Evolutionary conservation across 2,329 filamentous ascomycete species (phyloP).

Genomic region (Colletotrichum brevisporum): DNA sequence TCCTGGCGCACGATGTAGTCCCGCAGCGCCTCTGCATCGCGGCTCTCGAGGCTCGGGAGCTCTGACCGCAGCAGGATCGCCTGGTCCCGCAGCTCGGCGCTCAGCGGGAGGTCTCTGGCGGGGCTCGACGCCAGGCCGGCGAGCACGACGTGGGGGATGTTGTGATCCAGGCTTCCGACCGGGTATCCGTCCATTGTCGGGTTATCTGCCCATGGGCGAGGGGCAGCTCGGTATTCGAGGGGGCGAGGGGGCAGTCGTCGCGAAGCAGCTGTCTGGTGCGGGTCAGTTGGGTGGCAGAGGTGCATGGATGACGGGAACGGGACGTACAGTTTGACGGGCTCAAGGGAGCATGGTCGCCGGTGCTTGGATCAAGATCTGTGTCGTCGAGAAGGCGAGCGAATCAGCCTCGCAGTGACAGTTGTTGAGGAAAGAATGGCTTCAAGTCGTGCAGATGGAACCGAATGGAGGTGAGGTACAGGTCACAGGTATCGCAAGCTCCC

Average conservation of each 20-base stretch:
- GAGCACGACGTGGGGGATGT: slow-evolving; percentile 86
- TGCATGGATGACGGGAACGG: not conserved
- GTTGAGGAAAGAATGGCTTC: slow-evolving; percentile 20
- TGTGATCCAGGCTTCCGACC: slow-evolving; percentile 84
- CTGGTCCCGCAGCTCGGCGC: slow-evolving; percentile 69
- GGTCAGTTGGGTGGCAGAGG: not conserved
- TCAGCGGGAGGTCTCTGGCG: slow-evolving; percentile 57
- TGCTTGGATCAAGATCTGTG: not conserved
- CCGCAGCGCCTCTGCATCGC: slow-evolving; percentile 75
- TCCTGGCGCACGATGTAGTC: slow-evolving; percentile 77
- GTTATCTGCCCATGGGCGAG: slow-evolving; percentile 47
- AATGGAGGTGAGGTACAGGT: slow-evolving; percentile 9
- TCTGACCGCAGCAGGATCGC: slow-evolving; percentile 78
- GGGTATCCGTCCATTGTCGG: slow-evolving; percentile 83
- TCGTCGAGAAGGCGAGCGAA: not conserved
- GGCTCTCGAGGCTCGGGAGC: slow-evolving; percentile 74
- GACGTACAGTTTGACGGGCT: slow-evolving; percentile 17
- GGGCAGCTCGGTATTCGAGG: slow-evolving; percentile 13
- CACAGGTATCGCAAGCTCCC: slow-evolving; percentile 33
- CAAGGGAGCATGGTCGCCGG: slow-evolving; percentile 25
- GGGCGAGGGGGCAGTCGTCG: not conserved
- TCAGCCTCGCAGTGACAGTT: not conserved
- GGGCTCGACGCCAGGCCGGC: slow-evolving; percentile 74
- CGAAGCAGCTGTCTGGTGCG: slow-evolving; percentile 7
- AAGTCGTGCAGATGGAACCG: slow-evolving; percentile 5